Evolutionary conservation across 805 yeast genomes (phyloP).

Genomic region (Candida hungchunana): DNA sequence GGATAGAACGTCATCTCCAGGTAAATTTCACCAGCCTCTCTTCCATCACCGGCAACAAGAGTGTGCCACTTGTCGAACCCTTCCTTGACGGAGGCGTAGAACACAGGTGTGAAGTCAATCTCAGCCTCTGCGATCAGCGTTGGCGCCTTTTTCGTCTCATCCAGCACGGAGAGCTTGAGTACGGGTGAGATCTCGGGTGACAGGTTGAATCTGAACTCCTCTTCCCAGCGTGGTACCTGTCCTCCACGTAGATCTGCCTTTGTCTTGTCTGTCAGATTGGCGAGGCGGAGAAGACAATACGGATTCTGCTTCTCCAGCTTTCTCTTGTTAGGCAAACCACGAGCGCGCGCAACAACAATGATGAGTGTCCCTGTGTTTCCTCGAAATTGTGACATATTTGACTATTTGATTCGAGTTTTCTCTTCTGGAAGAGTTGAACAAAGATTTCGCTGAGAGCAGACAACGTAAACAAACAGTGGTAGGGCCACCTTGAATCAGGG

Average conservation of each 20-base stretch:
- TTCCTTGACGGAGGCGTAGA: constrained; percentile 58
- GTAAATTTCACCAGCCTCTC: constrained; percentile 83
- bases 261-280: constrained; percentile 77
- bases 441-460: too few species aligned
- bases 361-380: constrained; percentile 52
- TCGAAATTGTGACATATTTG: constrained; percentile 27
- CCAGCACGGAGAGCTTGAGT: constrained; percentile 71
- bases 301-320: constrained; percentile 93
- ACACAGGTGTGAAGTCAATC: constrained; percentile 71
- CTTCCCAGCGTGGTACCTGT: constrained; percentile 88
- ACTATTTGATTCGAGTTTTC: background rate
- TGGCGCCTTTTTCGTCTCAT: constrained; percentile 83
- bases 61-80: constrained; percentile 88
- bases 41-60: constrained; percentile 52
- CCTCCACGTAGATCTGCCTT: constrained; percentile 83
- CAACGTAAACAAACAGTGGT: constrained; percentile 11
- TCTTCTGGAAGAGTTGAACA: background rate
- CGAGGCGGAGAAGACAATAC: constrained; percentile 76
- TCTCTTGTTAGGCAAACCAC: constrained; percentile 80
- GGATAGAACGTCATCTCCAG: constrained; percentile 93
- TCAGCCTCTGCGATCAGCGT: constrained; percentile 80
- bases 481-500: background rate
- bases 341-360: constrained; percentile 74
- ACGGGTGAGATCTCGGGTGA: constrained; percentile 59
- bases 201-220: constrained; percentile 64